Percentiles rank a stretch among this genome's conserved stretches.
These are phyloP conservation scores for Chlorella ohadii DNA, from an alignment of 139 green algal species.

Conservation along the genomic window DNA sequence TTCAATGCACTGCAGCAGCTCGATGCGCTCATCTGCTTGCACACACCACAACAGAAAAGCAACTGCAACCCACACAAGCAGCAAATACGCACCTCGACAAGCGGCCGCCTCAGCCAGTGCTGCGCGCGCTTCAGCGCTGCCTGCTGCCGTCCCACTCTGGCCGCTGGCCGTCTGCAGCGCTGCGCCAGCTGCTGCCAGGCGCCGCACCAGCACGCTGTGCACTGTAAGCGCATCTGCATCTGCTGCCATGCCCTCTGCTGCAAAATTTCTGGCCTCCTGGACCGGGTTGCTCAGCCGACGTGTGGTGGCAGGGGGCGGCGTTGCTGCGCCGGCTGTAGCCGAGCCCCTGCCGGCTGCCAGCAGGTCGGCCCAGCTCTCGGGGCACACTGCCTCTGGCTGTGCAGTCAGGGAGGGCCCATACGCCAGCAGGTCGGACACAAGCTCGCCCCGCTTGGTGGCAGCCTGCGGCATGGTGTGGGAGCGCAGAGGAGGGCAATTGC, in stretches of 20 bases:
- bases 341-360: background rate
- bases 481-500: too few species aligned
- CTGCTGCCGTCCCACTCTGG: background rate
- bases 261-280: constrained; percentile 32
- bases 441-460: constrained; percentile 1
- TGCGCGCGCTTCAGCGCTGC: background rate
- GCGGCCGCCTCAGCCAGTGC: constrained; percentile 11
- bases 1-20: background rate
- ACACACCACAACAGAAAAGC: too few species aligned
- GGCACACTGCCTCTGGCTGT: constrained; percentile 13
- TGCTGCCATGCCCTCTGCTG: constrained; percentile 16
- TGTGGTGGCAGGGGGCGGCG: background rate
- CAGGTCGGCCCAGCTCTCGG: constrained; percentile 29
- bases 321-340: background rate
- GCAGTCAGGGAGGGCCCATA: background rate
- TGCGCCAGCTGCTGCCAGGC: background rate
- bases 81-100: background rate
- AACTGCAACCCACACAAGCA: background rate
- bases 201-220: background rate
- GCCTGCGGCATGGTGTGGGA: background rate
- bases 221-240: constrained; percentile 11
- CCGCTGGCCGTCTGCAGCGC: background rate
- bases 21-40: too few species aligned
- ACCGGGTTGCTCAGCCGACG: constrained; percentile 26
- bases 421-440: constrained; percentile 6